Conservation (phyloP, 495 filamentous ascomycete species). For the Elaphomyces granulatus region DNA sequence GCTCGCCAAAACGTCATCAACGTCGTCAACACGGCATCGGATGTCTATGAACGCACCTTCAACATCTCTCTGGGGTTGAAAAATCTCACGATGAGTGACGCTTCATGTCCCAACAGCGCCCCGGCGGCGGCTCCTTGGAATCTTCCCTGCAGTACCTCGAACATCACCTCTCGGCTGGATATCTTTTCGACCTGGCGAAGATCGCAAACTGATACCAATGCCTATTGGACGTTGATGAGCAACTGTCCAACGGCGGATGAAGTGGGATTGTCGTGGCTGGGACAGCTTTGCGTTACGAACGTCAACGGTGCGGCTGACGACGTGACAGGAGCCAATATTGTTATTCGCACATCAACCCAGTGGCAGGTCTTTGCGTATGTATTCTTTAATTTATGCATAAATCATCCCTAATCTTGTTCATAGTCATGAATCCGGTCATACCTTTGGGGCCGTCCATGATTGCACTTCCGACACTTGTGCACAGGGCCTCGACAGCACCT, state of each 20-base stretch:
- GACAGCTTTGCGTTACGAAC: constrained; percentile 61
- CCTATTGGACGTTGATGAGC: constrained; percentile 87
- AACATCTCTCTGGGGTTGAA: constrained; percentile 84
- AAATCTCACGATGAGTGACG: constrained; percentile 63
- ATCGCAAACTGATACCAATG: constrained; percentile 54
- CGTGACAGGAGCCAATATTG: constrained; percentile 78
- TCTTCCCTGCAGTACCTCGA: constrained; percentile 44
- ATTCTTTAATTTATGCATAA: not conserved
- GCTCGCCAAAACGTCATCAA: constrained; percentile 61
- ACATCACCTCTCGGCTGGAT: constrained; percentile 69
- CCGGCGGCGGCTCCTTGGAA: constrained; percentile 67
- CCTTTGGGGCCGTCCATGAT: constrained; percentile 92
- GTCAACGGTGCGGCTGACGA: constrained; percentile 38
- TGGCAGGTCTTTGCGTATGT: constrained; percentile 81
- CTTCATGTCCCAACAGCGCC: constrained; percentile 50
- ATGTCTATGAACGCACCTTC: constrained; percentile 76
- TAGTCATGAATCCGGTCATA: constrained; percentile 79
- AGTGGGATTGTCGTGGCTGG: constrained; percentile 88
- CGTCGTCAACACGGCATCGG: constrained; percentile 75
- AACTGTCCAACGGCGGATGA: constrained; percentile 74
- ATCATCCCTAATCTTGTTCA: constrained; percentile 1
- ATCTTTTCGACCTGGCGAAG: constrained; percentile 84
- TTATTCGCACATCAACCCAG: constrained; percentile 66
- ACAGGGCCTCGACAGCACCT: constrained; percentile 43
- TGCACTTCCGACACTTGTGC: constrained; percentile 56